Evolutionary conservation across 768 basidiomycete genomes (phyloP).

Genomic region (Macrolepiota albuminosa): DNA sequence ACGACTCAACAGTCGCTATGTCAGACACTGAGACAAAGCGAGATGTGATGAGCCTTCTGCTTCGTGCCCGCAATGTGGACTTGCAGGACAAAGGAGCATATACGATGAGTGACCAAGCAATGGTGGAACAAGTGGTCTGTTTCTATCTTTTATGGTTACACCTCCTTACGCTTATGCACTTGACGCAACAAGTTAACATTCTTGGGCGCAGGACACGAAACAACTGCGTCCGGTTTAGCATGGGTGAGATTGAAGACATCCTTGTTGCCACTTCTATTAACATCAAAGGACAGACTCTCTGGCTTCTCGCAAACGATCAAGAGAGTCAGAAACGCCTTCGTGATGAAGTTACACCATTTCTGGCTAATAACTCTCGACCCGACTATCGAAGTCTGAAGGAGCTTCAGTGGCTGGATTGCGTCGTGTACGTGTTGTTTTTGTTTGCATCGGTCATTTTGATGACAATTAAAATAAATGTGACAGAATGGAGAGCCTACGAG

Average conservation of each 20-base stretch:
- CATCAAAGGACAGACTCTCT: constrained; percentile 33
- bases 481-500: constrained; percentile 40
- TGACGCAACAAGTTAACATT: constrained; percentile 34
- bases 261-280: neutral
- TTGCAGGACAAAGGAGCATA: constrained; percentile 29
- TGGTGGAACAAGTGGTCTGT: constrained; percentile 50
- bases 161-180: neutral
- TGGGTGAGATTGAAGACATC: constrained; percentile 33
- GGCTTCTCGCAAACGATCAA: constrained; percentile 48
- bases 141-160: neutral
- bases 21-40: constrained; percentile 37
- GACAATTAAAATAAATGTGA: neutral
- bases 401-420: constrained; percentile 34
- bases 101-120: constrained; percentile 39
- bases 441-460: neutral
- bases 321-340: constrained; percentile 46
- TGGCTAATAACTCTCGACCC: constrained; percentile 28
- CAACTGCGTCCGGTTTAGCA: constrained; percentile 41
- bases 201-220: constrained; percentile 42
- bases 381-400: constrained; percentile 37
- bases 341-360: constrained; percentile 43
- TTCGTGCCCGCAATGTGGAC: constrained; percentile 37
- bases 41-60: constrained; percentile 50
- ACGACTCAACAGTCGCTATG: constrained; percentile 25
- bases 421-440: constrained; percentile 27